Conservation (phyloP, 2,329 filamentous ascomycete genomes). For the Phialocephala sp. region DNA sequence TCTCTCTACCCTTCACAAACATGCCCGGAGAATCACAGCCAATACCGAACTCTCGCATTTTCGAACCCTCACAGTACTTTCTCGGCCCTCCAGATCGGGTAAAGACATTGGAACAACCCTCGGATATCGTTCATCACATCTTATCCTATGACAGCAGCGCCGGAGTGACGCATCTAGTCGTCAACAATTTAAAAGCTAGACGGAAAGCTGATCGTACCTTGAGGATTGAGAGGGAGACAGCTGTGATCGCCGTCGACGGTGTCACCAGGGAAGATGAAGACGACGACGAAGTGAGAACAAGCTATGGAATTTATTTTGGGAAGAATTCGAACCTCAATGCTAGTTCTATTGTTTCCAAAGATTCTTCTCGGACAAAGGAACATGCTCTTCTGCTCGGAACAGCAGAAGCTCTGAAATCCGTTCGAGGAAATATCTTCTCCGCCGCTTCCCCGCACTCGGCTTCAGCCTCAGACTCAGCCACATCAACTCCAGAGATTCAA, state of each 20-base stretch:
- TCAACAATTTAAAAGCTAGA: conserved; percentile 21
- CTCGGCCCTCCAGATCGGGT: conserved; percentile 12
- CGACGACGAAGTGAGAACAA: not conserved
- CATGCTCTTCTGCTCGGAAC: conserved; percentile 6
- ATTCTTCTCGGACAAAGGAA: conserved; percentile 7
- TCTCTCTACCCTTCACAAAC: not conserved
- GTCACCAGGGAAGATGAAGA: not conserved
- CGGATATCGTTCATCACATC: conserved; percentile 22
- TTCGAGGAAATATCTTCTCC: not conserved
- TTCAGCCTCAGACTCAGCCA: not conserved
- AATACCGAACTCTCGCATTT: conserved; percentile 12
- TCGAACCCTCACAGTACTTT: conserved; percentile 20
- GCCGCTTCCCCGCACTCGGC: not conserved
- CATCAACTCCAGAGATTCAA: not conserved
- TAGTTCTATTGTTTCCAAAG: not conserved
- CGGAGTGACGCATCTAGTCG: conserved; percentile 15
- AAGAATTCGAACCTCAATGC: conserved; percentile 11
- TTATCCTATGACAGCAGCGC: conserved; percentile 4
- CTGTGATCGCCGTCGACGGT: conserved; percentile 19
- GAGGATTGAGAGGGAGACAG: conserved; percentile 5
- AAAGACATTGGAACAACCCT: conserved; percentile 15
- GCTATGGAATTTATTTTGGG: conserved; percentile 16
- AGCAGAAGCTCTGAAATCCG: not conserved
- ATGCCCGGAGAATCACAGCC: not conserved
- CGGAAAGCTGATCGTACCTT: conserved; percentile 16